Evolutionary conservation across 441 rosid genomes (phyloP).

Genomic region (Pelargonium cotyledonis): DNA sequence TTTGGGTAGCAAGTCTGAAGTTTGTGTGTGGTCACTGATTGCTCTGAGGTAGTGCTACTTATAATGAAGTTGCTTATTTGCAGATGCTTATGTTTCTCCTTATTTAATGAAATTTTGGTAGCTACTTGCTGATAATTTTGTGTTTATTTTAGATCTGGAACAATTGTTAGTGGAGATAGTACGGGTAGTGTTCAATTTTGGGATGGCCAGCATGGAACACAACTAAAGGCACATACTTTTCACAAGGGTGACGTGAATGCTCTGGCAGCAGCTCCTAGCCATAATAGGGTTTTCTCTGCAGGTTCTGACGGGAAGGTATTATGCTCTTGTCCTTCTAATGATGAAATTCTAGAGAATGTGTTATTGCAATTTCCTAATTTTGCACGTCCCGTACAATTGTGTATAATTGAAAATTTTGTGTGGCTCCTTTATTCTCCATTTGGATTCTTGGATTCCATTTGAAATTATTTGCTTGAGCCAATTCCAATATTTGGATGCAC

Average conservation of each 20-base stretch:
- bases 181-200: conserved; percentile 87
- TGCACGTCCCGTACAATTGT: not conserved
- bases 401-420: not conserved
- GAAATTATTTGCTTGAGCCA: too few species aligned
- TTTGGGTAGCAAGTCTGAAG: conserved; percentile 55
- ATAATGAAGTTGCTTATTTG: not conserved
- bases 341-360: not conserved
- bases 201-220: conserved; percentile 83
- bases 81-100: not conserved
- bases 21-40: conserved; percentile 88
- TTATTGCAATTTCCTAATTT: not conserved
- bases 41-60: conserved; percentile 49
- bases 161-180: conserved; percentile 93
- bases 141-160: conserved; percentile 52
- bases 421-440: not conserved
- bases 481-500: too few species aligned
- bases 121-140: conserved; percentile 16
- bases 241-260: conserved; percentile 95
- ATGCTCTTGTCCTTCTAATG: not conserved
- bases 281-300: conserved; percentile 81
- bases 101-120: not conserved
- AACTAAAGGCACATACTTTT: conserved; percentile 63
- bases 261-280: conserved; percentile 78
- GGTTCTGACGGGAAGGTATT: conserved; percentile 96
- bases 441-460: too few species aligned